Evolutionary conservation across 2,329 filamentous ascomycete genomes (phyloP), one percentile per base, ranked within the genome.

Genomic region (Pseudogymnoascus sp.): DNA sequence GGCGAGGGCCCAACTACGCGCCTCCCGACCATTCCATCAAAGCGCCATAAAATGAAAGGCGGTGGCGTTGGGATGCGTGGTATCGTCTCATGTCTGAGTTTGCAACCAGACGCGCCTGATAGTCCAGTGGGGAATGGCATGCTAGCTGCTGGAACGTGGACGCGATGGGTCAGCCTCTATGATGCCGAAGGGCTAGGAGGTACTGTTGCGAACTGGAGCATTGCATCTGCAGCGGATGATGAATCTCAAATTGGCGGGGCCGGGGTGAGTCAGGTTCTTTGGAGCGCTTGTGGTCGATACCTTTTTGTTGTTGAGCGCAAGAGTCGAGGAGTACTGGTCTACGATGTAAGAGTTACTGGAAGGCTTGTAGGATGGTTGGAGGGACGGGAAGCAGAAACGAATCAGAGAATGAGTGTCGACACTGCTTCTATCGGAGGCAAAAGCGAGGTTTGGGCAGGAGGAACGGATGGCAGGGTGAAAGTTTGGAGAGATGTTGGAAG

Each of bases 1-100:
- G 82, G 83, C 49, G 77, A 80, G 43, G 78, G 80, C 1, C 84
- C 85, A 0, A 42, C 84, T 0, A 70, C 80, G 12, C 79, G 79
- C 5, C 75, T 88, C 65, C 80, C 83, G 62, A 88, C 85, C 2
- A 87, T 87, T 61, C 84, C 84, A 0, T 85, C 83, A 1, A 81
- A 82, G 62, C 76, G 83, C 2, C 83, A 85, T 71, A 77, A 83
- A 23, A 76, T 81, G 63, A 87, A 86, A 72, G 84, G 84, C 34
- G 80, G 81, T 63, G 84, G 84, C 38, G 80, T 88, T 6, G 85
- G 85, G 49, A 87, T 88, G 81, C 84, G 84, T 63, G 85, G 86
- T 4, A 82, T 79, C 23, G 79, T 88, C 0, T 83, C 85, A 0
- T 77, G 84, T 0, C 75, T 88, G 0, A 76, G 79, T n/a, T 72